Evolutionary conservation across 2,329 filamentous ascomycete species (phyloP).

Genomic region (Colletotrichum costaricense): DNA sequence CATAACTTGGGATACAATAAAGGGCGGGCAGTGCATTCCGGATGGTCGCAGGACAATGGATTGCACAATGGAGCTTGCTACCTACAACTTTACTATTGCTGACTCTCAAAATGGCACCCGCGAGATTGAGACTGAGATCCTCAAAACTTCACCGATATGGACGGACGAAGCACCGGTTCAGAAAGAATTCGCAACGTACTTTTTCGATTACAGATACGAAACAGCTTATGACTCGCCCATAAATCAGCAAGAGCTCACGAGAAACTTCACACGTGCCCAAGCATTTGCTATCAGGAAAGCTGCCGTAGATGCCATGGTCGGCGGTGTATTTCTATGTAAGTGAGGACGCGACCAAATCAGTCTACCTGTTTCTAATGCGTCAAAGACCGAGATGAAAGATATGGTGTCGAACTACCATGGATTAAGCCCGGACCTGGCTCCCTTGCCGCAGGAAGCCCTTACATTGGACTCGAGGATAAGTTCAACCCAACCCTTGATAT

Average conservation of each 20-base stretch:
- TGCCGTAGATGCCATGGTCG: background rate
- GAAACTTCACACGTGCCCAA: background rate
- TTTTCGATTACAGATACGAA: background rate
- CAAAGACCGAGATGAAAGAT: background rate
- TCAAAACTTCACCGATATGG: background rate
- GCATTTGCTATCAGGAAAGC: background rate
- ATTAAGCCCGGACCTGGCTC: background rate
- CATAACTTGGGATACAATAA: background rate
- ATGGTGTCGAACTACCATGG: background rate
- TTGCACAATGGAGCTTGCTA: constrained; percentile 2
- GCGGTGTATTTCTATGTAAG: background rate
- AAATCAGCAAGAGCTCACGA: background rate
- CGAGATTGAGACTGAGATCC: background rate
- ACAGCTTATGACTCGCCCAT: background rate
- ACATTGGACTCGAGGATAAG: background rate
- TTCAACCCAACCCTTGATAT: background rate
- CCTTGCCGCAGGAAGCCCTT: constrained; percentile 1
- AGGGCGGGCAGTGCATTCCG: background rate
- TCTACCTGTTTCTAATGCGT: too few relatives aligned
- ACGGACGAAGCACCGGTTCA: background rate
- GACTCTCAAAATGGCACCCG: background rate
- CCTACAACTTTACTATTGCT: background rate
- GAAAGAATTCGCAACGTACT: background rate
- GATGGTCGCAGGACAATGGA: background rate
- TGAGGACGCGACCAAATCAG: background rate